Conservation (phyloP, 768 basidiomycete species). For the Pleurotus tuber-regium region DNA sequence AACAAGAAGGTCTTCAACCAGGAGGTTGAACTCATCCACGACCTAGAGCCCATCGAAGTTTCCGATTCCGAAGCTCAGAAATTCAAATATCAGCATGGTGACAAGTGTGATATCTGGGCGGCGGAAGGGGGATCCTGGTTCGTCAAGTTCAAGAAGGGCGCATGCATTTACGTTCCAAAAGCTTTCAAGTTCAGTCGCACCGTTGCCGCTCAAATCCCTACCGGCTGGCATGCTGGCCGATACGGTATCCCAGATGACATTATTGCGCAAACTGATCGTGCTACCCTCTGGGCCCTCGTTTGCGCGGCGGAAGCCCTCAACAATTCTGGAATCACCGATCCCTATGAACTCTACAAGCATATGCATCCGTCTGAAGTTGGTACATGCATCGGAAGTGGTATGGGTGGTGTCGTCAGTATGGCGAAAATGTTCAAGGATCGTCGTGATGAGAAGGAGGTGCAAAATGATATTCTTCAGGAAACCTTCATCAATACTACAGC, state of each 20-base stretch:
- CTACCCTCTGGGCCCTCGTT: constrained; percentile 92
- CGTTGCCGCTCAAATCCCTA: constrained; percentile 95
- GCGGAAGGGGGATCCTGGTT: constrained; percentile 94
- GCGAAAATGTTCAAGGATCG: constrained; percentile 99
- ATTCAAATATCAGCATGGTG: constrained; percentile 95
- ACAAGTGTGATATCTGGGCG: constrained; percentile 95
- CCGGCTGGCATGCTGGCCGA: constrained; percentile 94
- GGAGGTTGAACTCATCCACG: constrained; percentile 94
- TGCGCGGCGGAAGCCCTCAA: constrained; percentile 95
- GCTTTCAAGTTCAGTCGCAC: constrained; percentile 92
- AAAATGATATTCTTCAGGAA: constrained; percentile 97
- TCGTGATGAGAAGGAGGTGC: constrained; percentile 95
- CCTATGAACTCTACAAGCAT: constrained; percentile 96
- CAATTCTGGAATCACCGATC: constrained; percentile 95
- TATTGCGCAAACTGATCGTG: constrained; percentile 89
- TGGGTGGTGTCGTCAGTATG: constrained; percentile 93
- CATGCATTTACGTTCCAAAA: constrained; percentile 90
- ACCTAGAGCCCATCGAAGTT: constrained; percentile 94
- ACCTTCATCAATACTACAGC: constrained; percentile 99
- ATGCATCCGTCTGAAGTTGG: constrained; percentile 97
- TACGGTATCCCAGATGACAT: constrained; percentile 98
- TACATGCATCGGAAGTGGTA: constrained; percentile 91
- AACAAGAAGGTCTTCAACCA: constrained; percentile 97
- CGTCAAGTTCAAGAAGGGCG: constrained; percentile 98
- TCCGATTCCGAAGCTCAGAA: constrained; percentile 87